Base-by-base conservation (phyloP, 306 rosid species). In the Vigna trinervia region DNA sequence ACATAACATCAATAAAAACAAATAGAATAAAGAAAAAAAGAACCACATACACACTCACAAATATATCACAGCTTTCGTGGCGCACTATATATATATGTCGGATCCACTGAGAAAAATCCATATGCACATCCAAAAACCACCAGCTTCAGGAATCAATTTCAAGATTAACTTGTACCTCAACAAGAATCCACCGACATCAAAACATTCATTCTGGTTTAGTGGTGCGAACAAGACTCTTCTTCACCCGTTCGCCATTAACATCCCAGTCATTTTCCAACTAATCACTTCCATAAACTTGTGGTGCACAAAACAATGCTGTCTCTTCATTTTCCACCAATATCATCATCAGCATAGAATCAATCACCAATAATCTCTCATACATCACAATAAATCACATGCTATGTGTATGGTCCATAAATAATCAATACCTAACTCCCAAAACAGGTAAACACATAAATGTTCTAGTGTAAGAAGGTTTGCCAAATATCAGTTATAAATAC, bases 181-280 rank as follows among this genome's bases (percentile, higher is more conserved):
- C 32, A 10, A 7, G 8, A 46, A 3, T 73, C 69, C 69, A 73
- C 78, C 69, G 69, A 73, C 78, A 73, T 54, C 41, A 57, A 23
- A 12, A 57, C 56, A 58, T 69, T 69, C 58, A 58, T 69, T 47
- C 73, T 47, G 11, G 12, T 22, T 30, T 60, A 43, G 56, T 67
- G 39, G 56, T 45, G 38, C 56, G 22, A 45, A 26, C 38, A 26
- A 58, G n/a, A 36, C 17, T 4, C n/a, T 58, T 15, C 38, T 58
- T 3, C 17, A 22, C 19, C 63, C 63, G 67, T n/a, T 26, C 75
- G 39, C 81, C 69, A 68, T 59, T 52, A 15, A 69, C 17, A 66
- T 53, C 73, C 61, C 34, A 36, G 22, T 70, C 71, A 60, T 53
- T 79, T 78, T 47, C 73, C 51, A 50, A 45, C 20, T 53, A 50